A percentile compares a stretch with the other conserved stretches of the same genome.
Conservation (phyloP, 179 eudicot species). For the Corrigiola litoralis region DNA sequence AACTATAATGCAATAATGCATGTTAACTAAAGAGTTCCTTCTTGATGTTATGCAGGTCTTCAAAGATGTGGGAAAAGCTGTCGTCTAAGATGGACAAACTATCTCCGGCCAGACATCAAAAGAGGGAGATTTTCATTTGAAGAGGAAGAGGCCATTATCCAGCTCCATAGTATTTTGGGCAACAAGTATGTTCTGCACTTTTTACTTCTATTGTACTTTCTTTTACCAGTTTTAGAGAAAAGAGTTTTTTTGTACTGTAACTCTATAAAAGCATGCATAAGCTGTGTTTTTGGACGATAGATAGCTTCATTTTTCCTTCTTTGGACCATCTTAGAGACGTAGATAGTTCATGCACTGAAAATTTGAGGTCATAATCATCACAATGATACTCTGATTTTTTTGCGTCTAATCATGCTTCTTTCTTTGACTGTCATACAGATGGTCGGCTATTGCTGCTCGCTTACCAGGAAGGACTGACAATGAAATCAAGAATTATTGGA, state of each 20-base stretch:
- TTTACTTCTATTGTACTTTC: neutral
- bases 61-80: conserved; percentile 59
- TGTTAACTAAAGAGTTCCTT: neutral
- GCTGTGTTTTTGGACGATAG: neutral
- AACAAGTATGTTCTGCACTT: conserved; percentile 30
- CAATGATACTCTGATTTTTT: conserved; percentile 5
- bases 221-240: too few species aligned
- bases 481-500: conserved; percentile 93
- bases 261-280: too few species aligned
- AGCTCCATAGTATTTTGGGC: conserved; percentile 46
- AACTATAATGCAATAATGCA: too few species aligned
- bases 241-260: too few species aligned
- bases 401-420: conserved; percentile 18
- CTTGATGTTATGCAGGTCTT: conserved; percentile 28
- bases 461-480: conserved; percentile 93
- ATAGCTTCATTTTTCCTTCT: neutral
- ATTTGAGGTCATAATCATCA: conserved; percentile 13
- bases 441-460: conserved; percentile 94
- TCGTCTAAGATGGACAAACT: conserved; percentile 51
- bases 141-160: conserved; percentile 50
- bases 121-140: conserved; percentile 44
- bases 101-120: conserved; percentile 47
- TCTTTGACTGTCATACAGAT: conserved; percentile 41
- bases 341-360: conserved; percentile 45
- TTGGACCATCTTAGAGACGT: conserved; percentile 15